Evolutionary conservation across 768 basidiomycete genomes (phyloP).

Genomic region (Collybiopsis confluens): DNA sequence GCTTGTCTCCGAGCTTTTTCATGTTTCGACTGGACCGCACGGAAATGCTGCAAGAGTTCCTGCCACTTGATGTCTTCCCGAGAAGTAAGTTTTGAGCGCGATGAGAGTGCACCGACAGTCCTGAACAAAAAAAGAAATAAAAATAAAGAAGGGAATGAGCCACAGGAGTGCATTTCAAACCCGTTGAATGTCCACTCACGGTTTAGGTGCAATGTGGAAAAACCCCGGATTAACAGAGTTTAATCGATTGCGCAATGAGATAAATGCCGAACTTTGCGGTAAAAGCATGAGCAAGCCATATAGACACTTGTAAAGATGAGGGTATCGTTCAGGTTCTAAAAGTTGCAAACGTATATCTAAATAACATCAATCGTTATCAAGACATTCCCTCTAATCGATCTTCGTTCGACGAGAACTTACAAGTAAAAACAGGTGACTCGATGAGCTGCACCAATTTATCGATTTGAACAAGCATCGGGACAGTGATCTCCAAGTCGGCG

Average conservation of each 20-base stretch:
- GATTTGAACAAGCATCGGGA: slow-evolving; percentile 89
- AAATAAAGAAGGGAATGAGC: too few species aligned
- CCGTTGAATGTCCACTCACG: slow-evolving; percentile 27
- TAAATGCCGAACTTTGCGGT: slow-evolving; percentile 95
- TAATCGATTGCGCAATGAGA: slow-evolving; percentile 88
- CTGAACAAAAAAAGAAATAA: too few species aligned
- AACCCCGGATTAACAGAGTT: slow-evolving; percentile 96
- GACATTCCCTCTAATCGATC: too few species aligned
- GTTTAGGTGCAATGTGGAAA: slow-evolving; percentile 82
- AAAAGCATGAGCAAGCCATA: slow-evolving; percentile 96
- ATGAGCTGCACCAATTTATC: slow-evolving; percentile 98
- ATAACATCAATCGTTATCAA: too few species aligned
- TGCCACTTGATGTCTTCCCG: slow-evolving; percentile 97
- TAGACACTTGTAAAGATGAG: slow-evolving; percentile 94
- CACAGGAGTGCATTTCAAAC: too few species aligned
- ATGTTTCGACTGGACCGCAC: slow-evolving; percentile 82
- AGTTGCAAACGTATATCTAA: slow-evolving; percentile 86
- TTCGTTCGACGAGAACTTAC: slow-evolving; percentile 46
- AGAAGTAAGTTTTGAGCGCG: slow-evolving; percentile 73
- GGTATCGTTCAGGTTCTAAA: slow-evolving; percentile 94
- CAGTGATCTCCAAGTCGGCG: slow-evolving; percentile 95
- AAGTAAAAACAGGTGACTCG: slow-evolving; percentile 97
- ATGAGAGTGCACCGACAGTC: slow-evolving; percentile 32
- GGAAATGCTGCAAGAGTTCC: slow-evolving; percentile 90
- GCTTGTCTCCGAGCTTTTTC: slow-evolving; percentile 86